Evolutionary conservation across 441 rosid genomes (phyloP).

Genomic region (Capsella rubella): DNA sequence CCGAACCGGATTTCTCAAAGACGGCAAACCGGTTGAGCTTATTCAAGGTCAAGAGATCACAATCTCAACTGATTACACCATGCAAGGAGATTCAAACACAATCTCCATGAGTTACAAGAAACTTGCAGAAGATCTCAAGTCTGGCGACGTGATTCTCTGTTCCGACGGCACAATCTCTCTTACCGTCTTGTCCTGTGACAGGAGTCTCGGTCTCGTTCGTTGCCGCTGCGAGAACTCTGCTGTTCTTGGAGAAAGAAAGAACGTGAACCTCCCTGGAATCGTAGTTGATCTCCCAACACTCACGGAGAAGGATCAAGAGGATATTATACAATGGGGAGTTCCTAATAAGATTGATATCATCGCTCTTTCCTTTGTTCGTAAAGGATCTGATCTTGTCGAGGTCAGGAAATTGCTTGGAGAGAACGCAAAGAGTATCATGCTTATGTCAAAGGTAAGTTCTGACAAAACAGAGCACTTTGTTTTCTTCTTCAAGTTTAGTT

Average conservation of each 20-base stretch:
- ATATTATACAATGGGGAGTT: slow-evolving; percentile 41
- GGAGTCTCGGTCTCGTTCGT: slow-evolving; percentile 54
- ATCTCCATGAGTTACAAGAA: slow-evolving; percentile 73
- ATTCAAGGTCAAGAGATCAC: slow-evolving; percentile 60
- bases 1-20: slow-evolving; percentile 70
- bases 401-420: slow-evolving; percentile 35
- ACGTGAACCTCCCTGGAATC: slow-evolving; percentile 75
- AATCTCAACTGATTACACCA: slow-evolving; percentile 63
- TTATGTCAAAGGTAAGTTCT: slow-evolving; percentile 54
- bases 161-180: slow-evolving; percentile 68
- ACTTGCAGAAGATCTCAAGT: slow-evolving; percentile 59
- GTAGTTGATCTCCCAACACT: slow-evolving; percentile 44
- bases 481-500: background rate
- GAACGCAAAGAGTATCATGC: slow-evolving; percentile 37
- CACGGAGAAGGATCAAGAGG: slow-evolving; percentile 37
- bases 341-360: slow-evolving; percentile 43
- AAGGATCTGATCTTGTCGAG: slow-evolving; percentile 38
- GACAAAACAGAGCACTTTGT: background rate
- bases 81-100: slow-evolving; percentile 61
- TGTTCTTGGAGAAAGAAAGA: slow-evolving; percentile 71
- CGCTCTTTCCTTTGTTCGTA: slow-evolving; percentile 43
- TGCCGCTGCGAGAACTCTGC: slow-evolving; percentile 71
- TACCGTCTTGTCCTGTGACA: slow-evolving; percentile 57
- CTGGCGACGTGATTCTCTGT: slow-evolving; percentile 62
- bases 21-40: slow-evolving; percentile 58